These are phyloP conservation scores for Alternaria postmessia DNA, from an alignment of 2,329 filamentous ascomycete genomes.

Conservation along the genomic window DNA sequence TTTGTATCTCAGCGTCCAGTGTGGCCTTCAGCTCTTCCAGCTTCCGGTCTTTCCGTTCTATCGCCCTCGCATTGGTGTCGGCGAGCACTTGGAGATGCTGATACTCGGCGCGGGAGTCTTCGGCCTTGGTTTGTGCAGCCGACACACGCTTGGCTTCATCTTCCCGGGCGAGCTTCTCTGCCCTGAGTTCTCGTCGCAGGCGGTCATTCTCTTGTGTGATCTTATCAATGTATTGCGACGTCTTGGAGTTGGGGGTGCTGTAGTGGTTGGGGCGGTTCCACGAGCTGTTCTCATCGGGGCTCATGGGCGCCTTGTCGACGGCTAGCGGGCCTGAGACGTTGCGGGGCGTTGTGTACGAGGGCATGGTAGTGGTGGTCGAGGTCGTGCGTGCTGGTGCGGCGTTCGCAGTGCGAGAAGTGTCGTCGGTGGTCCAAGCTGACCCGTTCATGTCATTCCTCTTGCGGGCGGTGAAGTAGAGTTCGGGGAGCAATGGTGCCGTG, in stretches of 20 bases:
- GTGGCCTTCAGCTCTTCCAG: constrained; percentile 72
- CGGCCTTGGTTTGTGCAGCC: constrained; percentile 75
- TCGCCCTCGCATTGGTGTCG: constrained; percentile 73
- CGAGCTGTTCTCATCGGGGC: constrained; percentile 32
- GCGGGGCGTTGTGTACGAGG: constrained; percentile 39
- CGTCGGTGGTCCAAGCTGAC: constrained; percentile 22
- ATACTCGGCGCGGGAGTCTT: constrained; percentile 72
- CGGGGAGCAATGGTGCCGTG: constrained; percentile 32
- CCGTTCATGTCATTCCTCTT: constrained; percentile 45
- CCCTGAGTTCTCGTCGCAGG: constrained; percentile 70
- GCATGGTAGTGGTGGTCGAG: constrained; percentile 32
- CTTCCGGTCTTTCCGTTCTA: constrained; percentile 77
- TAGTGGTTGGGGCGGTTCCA: constrained; percentile 42
- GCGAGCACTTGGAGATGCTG: constrained; percentile 74
- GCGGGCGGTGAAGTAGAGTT: constrained; percentile 26
- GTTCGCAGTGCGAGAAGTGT: constrained; percentile 26
- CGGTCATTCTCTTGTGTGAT: constrained; percentile 82
- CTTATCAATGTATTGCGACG: constrained; percentile 69
- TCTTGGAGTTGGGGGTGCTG: constrained; percentile 45
- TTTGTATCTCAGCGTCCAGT: constrained; percentile 70
- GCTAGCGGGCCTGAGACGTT: constrained; percentile 44
- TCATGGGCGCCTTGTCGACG: constrained; percentile 38
- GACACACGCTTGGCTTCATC: constrained; percentile 74
- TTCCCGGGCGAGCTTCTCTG: constrained; percentile 62
- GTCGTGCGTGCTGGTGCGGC: constrained; percentile 21